These are phyloP conservation scores for Talaromyces rugulosus DNA, from an alignment of 2,329 filamentous ascomycete genomes.

Conservation along the genomic window DNA sequence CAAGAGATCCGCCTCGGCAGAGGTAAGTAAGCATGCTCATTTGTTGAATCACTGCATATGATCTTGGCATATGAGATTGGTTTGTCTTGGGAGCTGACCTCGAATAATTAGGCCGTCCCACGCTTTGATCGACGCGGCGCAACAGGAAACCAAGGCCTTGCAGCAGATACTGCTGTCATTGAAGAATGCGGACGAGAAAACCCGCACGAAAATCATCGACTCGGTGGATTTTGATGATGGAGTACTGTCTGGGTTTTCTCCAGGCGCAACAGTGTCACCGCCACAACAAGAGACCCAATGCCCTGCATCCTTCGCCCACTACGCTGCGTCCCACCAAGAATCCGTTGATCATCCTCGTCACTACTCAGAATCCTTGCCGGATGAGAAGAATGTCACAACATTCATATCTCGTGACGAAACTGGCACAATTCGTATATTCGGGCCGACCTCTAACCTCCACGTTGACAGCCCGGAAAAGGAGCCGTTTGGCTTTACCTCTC, in stretches of 20 bases:
- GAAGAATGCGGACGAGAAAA: conserved; percentile 3
- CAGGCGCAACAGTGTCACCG: not conserved
- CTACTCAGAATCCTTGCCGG: not conserved
- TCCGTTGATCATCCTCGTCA: not conserved
- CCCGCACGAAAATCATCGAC: not conserved
- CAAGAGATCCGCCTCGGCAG: conserved; percentile 16
- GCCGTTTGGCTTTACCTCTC: conserved; percentile 10
- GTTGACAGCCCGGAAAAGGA: conserved; percentile 14
- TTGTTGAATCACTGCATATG: not conserved
- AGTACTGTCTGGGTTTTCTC: not conserved
- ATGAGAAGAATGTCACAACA: not conserved
- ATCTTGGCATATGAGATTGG: not conserved
- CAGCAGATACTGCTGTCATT: conserved; percentile 2
- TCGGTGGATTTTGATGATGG: not conserved
- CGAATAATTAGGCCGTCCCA: not conserved
- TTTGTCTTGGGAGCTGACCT: conserved; percentile 8
- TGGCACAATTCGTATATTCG: conserved; percentile 1
- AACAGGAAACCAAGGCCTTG: conserved; percentile 1
- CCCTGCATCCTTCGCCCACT: not conserved
- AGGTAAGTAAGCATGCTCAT: conserved; percentile 9
- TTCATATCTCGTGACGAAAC: conserved; percentile 7
- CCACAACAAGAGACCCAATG: not conserved
- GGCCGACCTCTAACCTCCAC: conserved; percentile 10
- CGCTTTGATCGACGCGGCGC: conserved; percentile 4
- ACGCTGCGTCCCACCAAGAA: not conserved